phyloP scores from a whole-genome alignment of 2,329 filamentous ascomycete species.

The Epichloe gansuensis region DNA sequence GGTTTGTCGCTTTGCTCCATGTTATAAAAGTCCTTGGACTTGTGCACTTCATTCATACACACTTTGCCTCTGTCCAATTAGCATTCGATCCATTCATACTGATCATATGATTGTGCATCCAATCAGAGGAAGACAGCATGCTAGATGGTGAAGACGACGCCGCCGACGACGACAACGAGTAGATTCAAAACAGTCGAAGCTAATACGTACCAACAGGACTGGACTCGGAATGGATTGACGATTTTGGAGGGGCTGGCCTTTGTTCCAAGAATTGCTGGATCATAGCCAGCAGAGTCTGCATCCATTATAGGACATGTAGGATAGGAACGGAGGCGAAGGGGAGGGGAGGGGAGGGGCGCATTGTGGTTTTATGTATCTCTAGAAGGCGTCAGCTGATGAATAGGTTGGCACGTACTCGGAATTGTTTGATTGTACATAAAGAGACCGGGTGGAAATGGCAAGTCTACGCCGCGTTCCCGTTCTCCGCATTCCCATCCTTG shows the following conservation, averaged over 20 bases:
- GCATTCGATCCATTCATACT: no score
- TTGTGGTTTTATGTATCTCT: no score
- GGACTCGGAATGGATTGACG: not conserved
- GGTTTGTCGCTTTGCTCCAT: not conserved
- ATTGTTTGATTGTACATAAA: no score
- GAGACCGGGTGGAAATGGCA: no score
- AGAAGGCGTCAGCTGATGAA: no score
- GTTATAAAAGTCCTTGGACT: not conserved
- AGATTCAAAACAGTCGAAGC: not conserved
- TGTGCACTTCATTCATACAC: not conserved
- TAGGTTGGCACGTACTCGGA: no score
- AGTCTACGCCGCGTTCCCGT: no score
- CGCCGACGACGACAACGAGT: constrained; percentile 5
- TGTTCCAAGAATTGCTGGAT: not conserved
- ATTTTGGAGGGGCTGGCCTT: not conserved
- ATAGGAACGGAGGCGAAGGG: not conserved
- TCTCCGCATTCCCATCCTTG: no score
- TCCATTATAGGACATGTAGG: not conserved
- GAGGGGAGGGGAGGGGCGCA: no score
- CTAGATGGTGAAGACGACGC: not conserved
- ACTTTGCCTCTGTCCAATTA: not conserved
- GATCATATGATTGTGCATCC: not conserved
- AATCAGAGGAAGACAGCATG: not conserved
- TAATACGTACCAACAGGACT: not conserved
- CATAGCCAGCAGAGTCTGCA: not conserved